phyloP scores from a whole-genome alignment of 148 eudicot genomes.

The Spergularia bocconei region DNA sequence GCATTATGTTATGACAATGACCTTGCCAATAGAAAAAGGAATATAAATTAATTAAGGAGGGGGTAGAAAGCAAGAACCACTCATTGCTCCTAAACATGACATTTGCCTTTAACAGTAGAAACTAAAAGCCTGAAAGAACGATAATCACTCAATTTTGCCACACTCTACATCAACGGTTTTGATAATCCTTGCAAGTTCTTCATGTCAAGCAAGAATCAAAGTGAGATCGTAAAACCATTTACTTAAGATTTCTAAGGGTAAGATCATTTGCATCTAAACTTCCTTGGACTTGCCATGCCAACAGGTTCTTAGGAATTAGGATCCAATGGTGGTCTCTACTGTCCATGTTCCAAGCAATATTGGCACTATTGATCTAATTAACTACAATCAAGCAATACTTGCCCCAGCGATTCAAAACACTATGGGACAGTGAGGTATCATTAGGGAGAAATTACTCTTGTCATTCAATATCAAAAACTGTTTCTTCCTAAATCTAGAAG shows the following conservation, averaged over 20 bases:
- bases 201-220: conserved; percentile 1
- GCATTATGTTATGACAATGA: too few species aligned
- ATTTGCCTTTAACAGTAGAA: background rate
- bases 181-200: background rate
- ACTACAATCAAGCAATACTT: background rate
- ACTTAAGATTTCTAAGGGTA: background rate
- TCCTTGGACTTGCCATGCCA: conserved; percentile 4
- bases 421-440: background rate
- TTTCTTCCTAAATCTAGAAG: too few species aligned
- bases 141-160: background rate
- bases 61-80: background rate
- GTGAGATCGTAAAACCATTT: background rate
- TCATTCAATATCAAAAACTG: too few species aligned
- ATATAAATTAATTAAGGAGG: too few species aligned
- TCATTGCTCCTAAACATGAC: background rate
- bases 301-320: background rate
- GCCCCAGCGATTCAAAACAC: background rate
- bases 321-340: background rate
- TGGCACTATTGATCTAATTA: background rate
- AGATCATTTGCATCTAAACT: conserved; percentile 8
- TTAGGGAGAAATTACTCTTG: too few species aligned
- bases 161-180: background rate
- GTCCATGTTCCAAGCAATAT: background rate
- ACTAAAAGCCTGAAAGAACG: background rate
- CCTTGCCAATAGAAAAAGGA: too few species aligned